These are phyloP conservation scores for Trichoderma parareesei DNA, from an alignment of 495 filamentous ascomycete species.

Conservation along the genomic window DNA sequence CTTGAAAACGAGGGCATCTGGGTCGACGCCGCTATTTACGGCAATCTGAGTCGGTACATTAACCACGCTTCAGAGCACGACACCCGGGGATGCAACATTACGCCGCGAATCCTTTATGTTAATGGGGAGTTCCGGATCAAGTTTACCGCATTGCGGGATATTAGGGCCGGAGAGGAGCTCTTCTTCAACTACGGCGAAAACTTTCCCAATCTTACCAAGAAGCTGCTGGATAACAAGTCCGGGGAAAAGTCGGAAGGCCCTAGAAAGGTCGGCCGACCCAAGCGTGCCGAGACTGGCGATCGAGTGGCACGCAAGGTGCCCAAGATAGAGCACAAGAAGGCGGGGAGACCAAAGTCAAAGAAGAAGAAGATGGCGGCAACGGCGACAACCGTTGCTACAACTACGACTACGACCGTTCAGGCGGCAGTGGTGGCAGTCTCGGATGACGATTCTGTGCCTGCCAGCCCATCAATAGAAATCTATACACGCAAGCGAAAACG, in stretches of 20 bases:
- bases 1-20: conserved; percentile 46
- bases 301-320: conserved; percentile 3
- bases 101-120: conserved; percentile 52
- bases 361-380: background rate
- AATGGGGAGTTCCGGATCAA: conserved; percentile 62
- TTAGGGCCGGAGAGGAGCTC: conserved; percentile 57
- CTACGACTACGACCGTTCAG: background rate
- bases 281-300: conserved; percentile 1
- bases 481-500: background rate
- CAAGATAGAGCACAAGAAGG: background rate
- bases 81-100: conserved; percentile 44
- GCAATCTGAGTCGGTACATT: conserved; percentile 56
- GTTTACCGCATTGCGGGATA: conserved; percentile 50
- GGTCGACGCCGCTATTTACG: conserved; percentile 45
- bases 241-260: background rate
- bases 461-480: background rate
- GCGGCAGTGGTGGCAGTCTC: background rate
- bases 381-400: background rate
- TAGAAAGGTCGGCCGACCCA: background rate
- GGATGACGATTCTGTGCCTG: background rate
- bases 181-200: conserved; percentile 62
- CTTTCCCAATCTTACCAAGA: conserved; percentile 29
- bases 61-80: conserved; percentile 49
- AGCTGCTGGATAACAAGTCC: background rate
- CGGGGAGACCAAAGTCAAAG: background rate